Conservation (phyloP, 176 grass and related monocot genomes). For the Saccharum spontaneum region DNA sequence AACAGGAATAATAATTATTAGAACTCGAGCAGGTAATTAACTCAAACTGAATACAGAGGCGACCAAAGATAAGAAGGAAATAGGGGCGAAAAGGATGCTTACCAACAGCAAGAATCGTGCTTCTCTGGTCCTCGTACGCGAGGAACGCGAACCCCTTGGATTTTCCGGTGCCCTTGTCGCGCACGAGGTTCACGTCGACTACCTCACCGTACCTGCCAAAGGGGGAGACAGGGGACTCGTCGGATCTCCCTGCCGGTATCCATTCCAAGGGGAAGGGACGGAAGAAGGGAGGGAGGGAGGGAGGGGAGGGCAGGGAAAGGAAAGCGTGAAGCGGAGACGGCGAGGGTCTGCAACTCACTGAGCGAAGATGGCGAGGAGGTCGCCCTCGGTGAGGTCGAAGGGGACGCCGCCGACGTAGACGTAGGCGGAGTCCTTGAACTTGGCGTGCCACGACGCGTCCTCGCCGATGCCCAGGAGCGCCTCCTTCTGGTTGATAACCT, state of each 20-base stretch:
- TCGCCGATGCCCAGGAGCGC: slow-evolving; percentile 62
- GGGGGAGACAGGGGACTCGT: not conserved
- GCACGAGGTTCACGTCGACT: slow-evolving; percentile 92
- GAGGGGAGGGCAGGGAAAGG: not conserved
- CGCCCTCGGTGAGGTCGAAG: slow-evolving; percentile 90
- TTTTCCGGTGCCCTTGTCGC: slow-evolving; percentile 86
- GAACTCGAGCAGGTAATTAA: not conserved
- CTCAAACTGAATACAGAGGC: not conserved
- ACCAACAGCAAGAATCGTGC: slow-evolving; percentile 88
- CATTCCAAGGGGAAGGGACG: not conserved
- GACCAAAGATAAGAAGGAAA: not conserved
- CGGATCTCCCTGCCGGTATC: not conserved
- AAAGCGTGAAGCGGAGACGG: not conserved
- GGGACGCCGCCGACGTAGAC: slow-evolving; percentile 87
- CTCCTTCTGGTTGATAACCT: slow-evolving; percentile 25
- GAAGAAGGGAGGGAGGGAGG: not conserved
- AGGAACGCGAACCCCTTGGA: slow-evolving; percentile 88
- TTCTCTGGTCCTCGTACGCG: slow-evolving; percentile 93
- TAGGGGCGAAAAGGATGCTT: not conserved
- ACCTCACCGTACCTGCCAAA: slow-evolving; percentile 81
- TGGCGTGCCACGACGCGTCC: slow-evolving; percentile 85
- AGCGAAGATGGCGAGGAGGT: slow-evolving; percentile 81
- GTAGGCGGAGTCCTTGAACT: slow-evolving; percentile 93
- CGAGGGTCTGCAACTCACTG: slow-evolving; percentile 37
- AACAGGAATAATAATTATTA: not conserved